phyloP scores from a whole-genome alignment of 202 grass and related monocot genomes.

The Bolboschoenoplectus hybrid region DNA sequence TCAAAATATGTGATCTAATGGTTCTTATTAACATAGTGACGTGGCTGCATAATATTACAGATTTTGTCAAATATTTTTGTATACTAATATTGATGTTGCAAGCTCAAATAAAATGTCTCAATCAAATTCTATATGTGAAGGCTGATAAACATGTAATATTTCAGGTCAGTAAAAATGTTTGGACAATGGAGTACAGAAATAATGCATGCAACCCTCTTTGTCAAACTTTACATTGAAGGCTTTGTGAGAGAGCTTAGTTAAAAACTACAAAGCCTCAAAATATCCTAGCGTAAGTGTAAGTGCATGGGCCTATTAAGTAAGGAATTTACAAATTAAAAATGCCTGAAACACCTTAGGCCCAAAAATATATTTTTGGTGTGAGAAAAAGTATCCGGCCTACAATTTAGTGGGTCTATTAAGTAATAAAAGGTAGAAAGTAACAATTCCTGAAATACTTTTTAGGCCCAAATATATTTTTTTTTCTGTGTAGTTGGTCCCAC shows the following conservation, averaged over 20 bases:
- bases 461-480: background rate
- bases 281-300: background rate
- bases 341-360: background rate
- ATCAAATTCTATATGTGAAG: too few relatives aligned
- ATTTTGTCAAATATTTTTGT: too few relatives aligned
- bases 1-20: too few relatives aligned
- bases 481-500: too few relatives aligned
- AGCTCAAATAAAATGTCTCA: too few relatives aligned
- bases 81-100: background rate
- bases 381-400: background rate
- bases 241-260: background rate
- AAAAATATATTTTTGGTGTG: background rate
- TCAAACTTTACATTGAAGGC: too few relatives aligned
- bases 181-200: too few relatives aligned
- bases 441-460: background rate
- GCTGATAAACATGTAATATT: too few relatives aligned
- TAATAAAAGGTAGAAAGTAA: background rate
- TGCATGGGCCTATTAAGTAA: background rate
- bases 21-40: too few relatives aligned
- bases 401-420: background rate
- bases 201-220: too few relatives aligned
- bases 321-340: background rate
- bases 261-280: background rate
- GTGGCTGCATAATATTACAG: too few relatives aligned
- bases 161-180: too few relatives aligned